phyloP scores from a whole-genome alignment of 73 alveolate species.

The Breviolum minutum region DNA sequence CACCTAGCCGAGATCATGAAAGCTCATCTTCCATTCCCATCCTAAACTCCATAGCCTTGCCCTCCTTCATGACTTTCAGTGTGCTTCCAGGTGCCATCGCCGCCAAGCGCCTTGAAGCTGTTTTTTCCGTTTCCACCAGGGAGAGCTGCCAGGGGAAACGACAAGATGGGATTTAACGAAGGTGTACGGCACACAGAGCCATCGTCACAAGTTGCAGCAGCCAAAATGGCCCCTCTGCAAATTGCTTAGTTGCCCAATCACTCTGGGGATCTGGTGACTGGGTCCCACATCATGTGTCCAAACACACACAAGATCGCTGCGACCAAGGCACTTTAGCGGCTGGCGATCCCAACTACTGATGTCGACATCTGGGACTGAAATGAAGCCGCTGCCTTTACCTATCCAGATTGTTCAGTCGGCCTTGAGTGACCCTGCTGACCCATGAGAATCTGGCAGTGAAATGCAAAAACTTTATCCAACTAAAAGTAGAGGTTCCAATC shows the following conservation, averaged over 20 bases:
- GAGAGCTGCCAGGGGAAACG: background rate
- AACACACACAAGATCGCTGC: background rate
- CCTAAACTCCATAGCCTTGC: constrained; percentile 18
- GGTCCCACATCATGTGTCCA: background rate
- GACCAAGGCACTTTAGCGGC: constrained; percentile 58
- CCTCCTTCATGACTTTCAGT: constrained; percentile 57
- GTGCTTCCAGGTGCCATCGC: constrained; percentile 95
- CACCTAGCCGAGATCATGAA: too few relatives aligned
- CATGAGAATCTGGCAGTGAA: too few relatives aligned
- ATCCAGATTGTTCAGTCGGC: background rate
- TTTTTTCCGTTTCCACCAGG: background rate
- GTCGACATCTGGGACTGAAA: constrained; percentile 87
- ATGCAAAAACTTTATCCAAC: too few relatives aligned
- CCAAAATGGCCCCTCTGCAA: background rate
- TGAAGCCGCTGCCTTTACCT: constrained; percentile 92
- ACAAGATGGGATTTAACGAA: background rate
- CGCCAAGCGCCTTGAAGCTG: constrained; percentile 49
- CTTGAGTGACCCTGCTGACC: too few relatives aligned
- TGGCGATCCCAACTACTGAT: constrained; percentile 90
- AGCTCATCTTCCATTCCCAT: background rate
- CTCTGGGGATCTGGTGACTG: background rate
- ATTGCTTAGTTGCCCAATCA: background rate
- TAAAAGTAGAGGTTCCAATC: too few relatives aligned
- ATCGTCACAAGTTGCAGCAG: background rate
- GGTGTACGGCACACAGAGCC: background rate